These are phyloP conservation scores for Discostella stelligera DNA, from an alignment of 352 stramenopile species.

Conservation along the genomic window DNA sequence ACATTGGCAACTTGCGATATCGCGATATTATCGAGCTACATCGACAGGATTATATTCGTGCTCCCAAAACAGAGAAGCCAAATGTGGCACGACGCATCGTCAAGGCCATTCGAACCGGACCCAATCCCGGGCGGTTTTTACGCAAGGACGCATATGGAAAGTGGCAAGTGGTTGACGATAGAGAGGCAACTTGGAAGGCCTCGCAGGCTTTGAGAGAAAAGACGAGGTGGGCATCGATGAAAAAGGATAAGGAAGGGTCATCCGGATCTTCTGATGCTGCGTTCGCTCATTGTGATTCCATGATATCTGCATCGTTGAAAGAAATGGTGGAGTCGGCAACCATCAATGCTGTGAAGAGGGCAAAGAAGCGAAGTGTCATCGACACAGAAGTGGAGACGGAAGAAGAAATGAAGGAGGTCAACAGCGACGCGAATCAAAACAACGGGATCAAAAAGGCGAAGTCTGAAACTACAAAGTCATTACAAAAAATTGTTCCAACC, in stretches of 20 bases:
- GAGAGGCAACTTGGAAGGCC: constrained; percentile 47
- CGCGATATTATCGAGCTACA: constrained; percentile 71
- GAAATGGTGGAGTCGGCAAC: constrained; percentile 10
- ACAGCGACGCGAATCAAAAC: not conserved
- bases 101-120: constrained; percentile 54
- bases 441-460: constrained; percentile 11
- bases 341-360: constrained; percentile 5
- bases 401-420: not conserved
- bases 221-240: constrained; percentile 41
- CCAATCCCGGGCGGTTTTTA: constrained; percentile 67
- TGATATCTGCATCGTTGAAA: not conserved
- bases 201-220: constrained; percentile 58
- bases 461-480: not conserved
- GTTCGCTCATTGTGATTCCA: not conserved
- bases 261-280: not conserved
- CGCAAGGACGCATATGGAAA: constrained; percentile 65
- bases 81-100: constrained; percentile 70
- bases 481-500: not conserved
- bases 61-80: constrained; percentile 70
- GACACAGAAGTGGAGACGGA: constrained; percentile 5
- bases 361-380: constrained; percentile 10
- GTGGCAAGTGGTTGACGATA: constrained; percentile 72
- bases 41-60: constrained; percentile 56
- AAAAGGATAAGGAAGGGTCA: constrained; percentile 6
- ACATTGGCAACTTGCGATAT: constrained; percentile 67